phyloP scores from a whole-genome alignment of 139 green algal species.

The Chlamydomonas sphaeroides region DNA sequence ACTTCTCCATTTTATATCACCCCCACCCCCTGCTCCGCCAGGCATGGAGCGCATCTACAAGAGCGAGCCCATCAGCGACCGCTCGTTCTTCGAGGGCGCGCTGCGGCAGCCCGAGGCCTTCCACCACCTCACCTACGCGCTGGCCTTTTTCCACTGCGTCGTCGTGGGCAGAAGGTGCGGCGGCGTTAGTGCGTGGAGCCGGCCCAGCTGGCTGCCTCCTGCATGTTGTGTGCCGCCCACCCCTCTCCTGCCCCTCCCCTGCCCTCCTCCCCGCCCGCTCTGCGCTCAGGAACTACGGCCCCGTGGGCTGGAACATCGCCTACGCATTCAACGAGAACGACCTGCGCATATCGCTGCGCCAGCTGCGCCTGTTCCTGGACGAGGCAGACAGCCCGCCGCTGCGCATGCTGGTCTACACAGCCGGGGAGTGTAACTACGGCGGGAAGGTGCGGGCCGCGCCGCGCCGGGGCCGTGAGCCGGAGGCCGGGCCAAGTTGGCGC shows the following conservation, averaged over 20 bases:
- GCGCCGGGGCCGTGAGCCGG: no score
- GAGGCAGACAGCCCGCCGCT: slow-evolving; percentile 67
- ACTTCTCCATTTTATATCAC: no score
- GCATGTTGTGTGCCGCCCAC: no score
- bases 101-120: slow-evolving; percentile 55
- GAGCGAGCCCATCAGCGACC: slow-evolving; percentile 61
- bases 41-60: slow-evolving; percentile 57
- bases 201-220: no score
- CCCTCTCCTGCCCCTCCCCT: background rate
- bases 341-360: slow-evolving; percentile 73
- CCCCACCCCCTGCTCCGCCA: background rate
- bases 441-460: slow-evolving; percentile 47
- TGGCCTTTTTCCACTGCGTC: slow-evolving; percentile 82
- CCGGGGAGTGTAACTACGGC: slow-evolving; percentile 79
- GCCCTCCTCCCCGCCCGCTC: background rate
- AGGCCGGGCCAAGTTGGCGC: no score
- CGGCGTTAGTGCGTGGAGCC: no score
- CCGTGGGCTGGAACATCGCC: slow-evolving; percentile 83
- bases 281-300: slow-evolving; percentile 69
- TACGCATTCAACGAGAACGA: slow-evolving; percentile 87
- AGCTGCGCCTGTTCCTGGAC: slow-evolving; percentile 82
- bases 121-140: slow-evolving; percentile 70
- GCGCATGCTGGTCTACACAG: slow-evolving; percentile 72
- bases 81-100: slow-evolving; percentile 68
- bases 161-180: slow-evolving; percentile 51